Evolutionary conservation across 495 filamentous ascomycete species (phyloP), one percentile per base, ranked within the genome.

Genomic region (Bryoglossum gracile): DNA sequence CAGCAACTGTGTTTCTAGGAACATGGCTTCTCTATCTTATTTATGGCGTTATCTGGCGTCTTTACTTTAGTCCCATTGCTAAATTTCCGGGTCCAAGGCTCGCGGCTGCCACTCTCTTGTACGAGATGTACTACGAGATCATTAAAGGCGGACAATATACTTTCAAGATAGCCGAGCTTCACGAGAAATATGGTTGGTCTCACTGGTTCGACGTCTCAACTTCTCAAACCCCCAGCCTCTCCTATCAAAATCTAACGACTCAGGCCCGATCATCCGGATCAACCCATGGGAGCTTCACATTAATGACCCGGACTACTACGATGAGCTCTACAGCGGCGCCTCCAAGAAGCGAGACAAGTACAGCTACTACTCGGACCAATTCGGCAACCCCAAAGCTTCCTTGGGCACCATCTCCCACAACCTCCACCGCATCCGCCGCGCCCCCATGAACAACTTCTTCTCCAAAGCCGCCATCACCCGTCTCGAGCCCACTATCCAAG

Each of bases 281-380:
- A 74, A 61, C 36, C 77, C 80, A 0, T 54, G 67, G 34, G 77
- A 82, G 46, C 30, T 82, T 0, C 75, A 78, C 47, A 64, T 80
- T 50, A 56, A 65, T 19, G 72, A 79, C 56, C 69, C 72, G 0
- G 63, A 72, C 8, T 81, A 65, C 56, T 76, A 68, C 46, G 65
- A 76, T 37, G 58, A 65, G 16, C 25, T 81, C 10, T 80, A 76
- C 57, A 9, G 24, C 26, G 25, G 5, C 8, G n/a, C 35, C 11
- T 17, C 8, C 1, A 25, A 38, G 45, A 37, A 39, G 24, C 32
- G 30, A 3, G 16, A 53, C 21, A 24, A 33, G 26, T 53, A 26
- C 6, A 11, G 1, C 13, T 53, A n/a, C 4, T 25, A 3, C 4
- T 39, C 50, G 1, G 3, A 3, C 6, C 5, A 3, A 1, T 46